phyloP scores from a whole-genome alignment of 768 basidiomycete species.

The Pholiota microspora region DNA sequence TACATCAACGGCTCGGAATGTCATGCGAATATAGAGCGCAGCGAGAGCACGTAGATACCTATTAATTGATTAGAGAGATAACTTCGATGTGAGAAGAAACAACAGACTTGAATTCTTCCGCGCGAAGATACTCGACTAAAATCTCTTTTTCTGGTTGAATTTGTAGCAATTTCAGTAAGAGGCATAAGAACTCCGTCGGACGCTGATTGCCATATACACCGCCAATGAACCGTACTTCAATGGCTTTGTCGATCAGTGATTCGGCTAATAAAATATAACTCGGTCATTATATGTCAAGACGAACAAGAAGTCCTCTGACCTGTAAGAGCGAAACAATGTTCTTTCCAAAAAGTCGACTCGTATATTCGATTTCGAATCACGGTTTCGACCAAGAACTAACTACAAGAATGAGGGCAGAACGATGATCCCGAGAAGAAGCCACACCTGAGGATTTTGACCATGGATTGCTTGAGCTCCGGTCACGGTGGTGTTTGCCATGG shows the following conservation, averaged over 20 bases:
- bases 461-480: conserved; percentile 87
- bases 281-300: not conserved
- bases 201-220: conserved; percentile 95
- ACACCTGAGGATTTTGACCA: conserved; percentile 94
- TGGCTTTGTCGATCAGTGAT: conserved; percentile 89
- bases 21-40: conserved; percentile 92
- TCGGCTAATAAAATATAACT: conserved; percentile 56
- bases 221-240: conserved; percentile 78
- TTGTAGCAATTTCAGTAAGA: conserved; percentile 92
- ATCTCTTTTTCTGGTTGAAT: conserved; percentile 99
- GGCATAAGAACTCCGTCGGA: conserved; percentile 91
- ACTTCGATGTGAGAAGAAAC: not conserved
- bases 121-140: conserved; percentile 88
- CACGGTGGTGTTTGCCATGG: conserved; percentile 97
- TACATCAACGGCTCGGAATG: conserved; percentile 86
- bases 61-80: conserved; percentile 4
- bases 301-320: not conserved
- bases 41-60: conserved; percentile 95
- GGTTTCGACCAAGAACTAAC: conserved; percentile 89
- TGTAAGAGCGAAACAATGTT: conserved; percentile 6
- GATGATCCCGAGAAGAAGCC: not conserved
- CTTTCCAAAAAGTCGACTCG: conserved; percentile 8
- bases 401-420: conserved; percentile 19
- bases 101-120: conserved; percentile 96
- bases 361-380: conserved; percentile 96